Evolutionary conservation across 2,329 filamentous ascomycete genomes (phyloP).

Genomic region (Penicillium vulpinum): DNA sequence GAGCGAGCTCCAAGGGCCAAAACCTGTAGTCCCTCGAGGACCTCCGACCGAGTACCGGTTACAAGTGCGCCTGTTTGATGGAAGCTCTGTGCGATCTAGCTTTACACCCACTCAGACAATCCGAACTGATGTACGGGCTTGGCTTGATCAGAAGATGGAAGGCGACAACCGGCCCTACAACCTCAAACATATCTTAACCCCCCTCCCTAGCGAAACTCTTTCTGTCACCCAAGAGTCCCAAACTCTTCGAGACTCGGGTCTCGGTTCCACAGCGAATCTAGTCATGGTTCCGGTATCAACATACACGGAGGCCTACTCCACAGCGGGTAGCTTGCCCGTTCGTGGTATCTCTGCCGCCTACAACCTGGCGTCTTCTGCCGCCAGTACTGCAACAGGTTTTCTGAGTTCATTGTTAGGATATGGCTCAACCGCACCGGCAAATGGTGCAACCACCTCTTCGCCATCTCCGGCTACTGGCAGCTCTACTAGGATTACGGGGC

Average conservation of each 20-base stretch:
- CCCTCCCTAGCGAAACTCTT: conserved; percentile 72
- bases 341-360: conserved; percentile 45
- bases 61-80: conserved; percentile 81
- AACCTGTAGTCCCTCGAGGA: conserved; percentile 16
- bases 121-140: conserved; percentile 66
- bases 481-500: conserved; percentile 22
- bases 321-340: conserved; percentile 40
- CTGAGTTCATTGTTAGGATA: conserved; percentile 49
- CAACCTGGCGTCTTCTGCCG: conserved; percentile 44
- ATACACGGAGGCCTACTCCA: conserved; percentile 60
- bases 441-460: conserved; percentile 10
- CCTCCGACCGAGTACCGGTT: conserved; percentile 56
- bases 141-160: conserved; percentile 67
- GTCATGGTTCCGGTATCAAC: conserved; percentile 72
- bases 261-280: conserved; percentile 78
- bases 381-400: conserved; percentile 44
- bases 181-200: conserved; percentile 81
- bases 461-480: conserved; percentile 6
- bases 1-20: conserved; percentile 10
- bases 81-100: conserved; percentile 70
- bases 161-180: conserved; percentile 68
- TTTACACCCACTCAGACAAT: conserved; percentile 69
- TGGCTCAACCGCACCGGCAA: conserved; percentile 24
- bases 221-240: conserved; percentile 72
- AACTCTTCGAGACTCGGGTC: conserved; percentile 66